phyloP scores from a whole-genome alignment of 2,329 filamentous ascomycete species.

The Trichoderma pleuroti region DNA sequence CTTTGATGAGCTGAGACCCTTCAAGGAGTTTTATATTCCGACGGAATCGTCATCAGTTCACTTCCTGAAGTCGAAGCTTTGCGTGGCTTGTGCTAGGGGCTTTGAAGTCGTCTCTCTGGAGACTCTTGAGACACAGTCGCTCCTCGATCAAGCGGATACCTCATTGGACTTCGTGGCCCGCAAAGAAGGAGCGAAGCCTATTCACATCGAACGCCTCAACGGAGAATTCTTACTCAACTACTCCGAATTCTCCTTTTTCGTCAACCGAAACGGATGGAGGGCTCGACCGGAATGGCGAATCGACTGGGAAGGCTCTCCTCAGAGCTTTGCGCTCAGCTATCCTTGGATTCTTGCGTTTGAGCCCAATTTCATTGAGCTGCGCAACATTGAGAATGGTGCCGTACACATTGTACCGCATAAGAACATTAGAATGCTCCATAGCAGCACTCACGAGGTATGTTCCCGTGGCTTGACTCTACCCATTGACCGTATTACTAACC shows the following conservation, averaged over 20 bases:
- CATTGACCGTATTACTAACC: background rate
- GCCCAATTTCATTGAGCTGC: constrained; percentile 93
- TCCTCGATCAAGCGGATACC: constrained; percentile 95
- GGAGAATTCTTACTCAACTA: constrained; percentile 98
- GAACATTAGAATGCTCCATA: constrained; percentile 96
- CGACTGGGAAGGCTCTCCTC: constrained; percentile 92
- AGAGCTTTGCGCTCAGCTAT: constrained; percentile 89
- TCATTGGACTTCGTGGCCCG: constrained; percentile 95
- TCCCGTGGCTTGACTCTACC: background rate
- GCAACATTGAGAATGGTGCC: constrained; percentile 89
- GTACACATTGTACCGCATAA: constrained; percentile 95
- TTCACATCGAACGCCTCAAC: constrained; percentile 95
- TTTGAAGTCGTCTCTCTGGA: constrained; percentile 97
- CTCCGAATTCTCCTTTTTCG: constrained; percentile 98
- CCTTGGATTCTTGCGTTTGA: constrained; percentile 98
- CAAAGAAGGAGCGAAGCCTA: constrained; percentile 89
- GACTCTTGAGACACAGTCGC: constrained; percentile 94
- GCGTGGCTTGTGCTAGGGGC: constrained; percentile 89
- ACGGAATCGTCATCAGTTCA: constrained; percentile 98
- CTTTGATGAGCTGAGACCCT: constrained; percentile 92
- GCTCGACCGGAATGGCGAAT: constrained; percentile 95
- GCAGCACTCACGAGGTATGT: constrained; percentile 90
- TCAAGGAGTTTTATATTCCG: constrained; percentile 99
- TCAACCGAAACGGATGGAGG: constrained; percentile 97
- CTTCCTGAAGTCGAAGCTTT: constrained; percentile 94